These are phyloP conservation scores for Endocalyx cinctus DNA, from an alignment of 2,329 filamentous ascomycete genomes.

Conservation along the genomic window DNA sequence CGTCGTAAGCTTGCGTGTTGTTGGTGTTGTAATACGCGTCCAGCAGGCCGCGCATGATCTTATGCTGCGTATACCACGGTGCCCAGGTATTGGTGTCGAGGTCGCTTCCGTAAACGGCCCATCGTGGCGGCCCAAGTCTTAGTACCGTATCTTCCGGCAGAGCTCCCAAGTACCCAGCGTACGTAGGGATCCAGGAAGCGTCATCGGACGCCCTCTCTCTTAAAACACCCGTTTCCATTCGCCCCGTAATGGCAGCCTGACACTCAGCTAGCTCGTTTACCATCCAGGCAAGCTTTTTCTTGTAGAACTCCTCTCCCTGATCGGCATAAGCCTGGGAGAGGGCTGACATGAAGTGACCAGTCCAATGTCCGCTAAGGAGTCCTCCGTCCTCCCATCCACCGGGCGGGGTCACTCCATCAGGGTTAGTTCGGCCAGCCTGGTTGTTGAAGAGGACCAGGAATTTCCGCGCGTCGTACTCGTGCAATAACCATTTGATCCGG, in stretches of 20 bases:
- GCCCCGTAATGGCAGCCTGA: slow-evolving; percentile 26
- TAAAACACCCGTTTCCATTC: slow-evolving; percentile 17
- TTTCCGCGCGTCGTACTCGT: slow-evolving; percentile 23
- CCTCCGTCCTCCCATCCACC: slow-evolving; percentile 31
- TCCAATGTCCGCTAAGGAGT: slow-evolving; percentile 29
- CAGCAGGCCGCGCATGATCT: slow-evolving; percentile 28
- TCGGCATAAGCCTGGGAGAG: slow-evolving; percentile 29
- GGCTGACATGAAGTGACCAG: slow-evolving; percentile 28
- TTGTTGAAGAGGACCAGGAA: slow-evolving; percentile 29
- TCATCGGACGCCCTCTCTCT: slow-evolving; percentile 8
- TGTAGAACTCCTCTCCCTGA: slow-evolving; percentile 24
- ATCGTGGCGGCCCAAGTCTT: slow-evolving; percentile 27
- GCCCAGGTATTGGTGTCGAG: slow-evolving; percentile 27
- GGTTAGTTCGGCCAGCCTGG: slow-evolving; percentile 26
- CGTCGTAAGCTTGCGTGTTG: slow-evolving; percentile 22
- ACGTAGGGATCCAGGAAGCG: slow-evolving; percentile 23
- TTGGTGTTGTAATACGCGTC: slow-evolving; percentile 31
- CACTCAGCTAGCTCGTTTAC: slow-evolving; percentile 25
- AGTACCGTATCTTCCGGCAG: slow-evolving; percentile 28
- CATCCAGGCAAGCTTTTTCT: slow-evolving; percentile 29
- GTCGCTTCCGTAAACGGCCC: slow-evolving; percentile 26
- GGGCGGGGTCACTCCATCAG: slow-evolving; percentile 17
- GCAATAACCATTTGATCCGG: slow-evolving; percentile 24
- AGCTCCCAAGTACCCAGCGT: slow-evolving; percentile 26
- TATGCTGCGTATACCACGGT: slow-evolving; percentile 30